Percentiles rank a stretch among this genome's conserved stretches.
Evolutionary conservation across 768 basidiomycete species (phyloP).

Genomic region (Lepiota venenata): DNA sequence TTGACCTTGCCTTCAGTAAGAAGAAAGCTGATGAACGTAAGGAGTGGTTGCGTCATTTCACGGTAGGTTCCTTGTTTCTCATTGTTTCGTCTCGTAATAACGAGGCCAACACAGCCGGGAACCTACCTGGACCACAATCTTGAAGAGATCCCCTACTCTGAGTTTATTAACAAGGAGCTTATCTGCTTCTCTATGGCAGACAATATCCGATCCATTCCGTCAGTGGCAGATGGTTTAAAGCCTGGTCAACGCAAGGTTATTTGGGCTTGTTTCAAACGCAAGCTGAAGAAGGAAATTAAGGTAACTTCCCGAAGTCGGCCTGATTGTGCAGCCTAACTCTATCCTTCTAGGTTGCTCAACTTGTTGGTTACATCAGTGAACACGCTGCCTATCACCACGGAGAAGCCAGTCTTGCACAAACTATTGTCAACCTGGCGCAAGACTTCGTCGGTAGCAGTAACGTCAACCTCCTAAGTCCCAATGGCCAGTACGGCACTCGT

Average conservation of each 20-base stretch:
- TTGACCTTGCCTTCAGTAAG: slow-evolving; percentile 99
- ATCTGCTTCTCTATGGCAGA: slow-evolving; percentile 99
- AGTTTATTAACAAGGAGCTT: slow-evolving; percentile 97
- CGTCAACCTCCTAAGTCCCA: slow-evolving; percentile 80
- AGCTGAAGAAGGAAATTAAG: slow-evolving; percentile 90
- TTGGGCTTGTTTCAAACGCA: slow-evolving; percentile 94
- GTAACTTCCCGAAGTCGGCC: slow-evolving; percentile 29
- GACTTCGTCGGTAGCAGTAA: slow-evolving; percentile 96
- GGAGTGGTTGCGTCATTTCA: slow-evolving; percentile 95
- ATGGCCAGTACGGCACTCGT: slow-evolving; percentile 96
- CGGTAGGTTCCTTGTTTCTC: slow-evolving; percentile 30
- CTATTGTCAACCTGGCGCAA: slow-evolving; percentile 94
- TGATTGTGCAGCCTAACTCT: background rate
- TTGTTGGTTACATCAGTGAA: slow-evolving; percentile 93
- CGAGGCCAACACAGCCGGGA: slow-evolving; percentile 60
- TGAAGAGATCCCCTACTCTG: slow-evolving; percentile 80
- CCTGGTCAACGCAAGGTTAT: slow-evolving; percentile 97
- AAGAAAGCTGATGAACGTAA: slow-evolving; percentile 98
- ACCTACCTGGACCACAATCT: slow-evolving; percentile 90
- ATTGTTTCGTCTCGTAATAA: slow-evolving; percentile 3
- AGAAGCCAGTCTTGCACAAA: slow-evolving; percentile 79
- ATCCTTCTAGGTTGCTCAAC: slow-evolving; percentile 73
- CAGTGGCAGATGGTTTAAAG: slow-evolving; percentile 90
- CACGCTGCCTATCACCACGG: slow-evolving; percentile 97
- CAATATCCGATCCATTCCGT: slow-evolving; percentile 97